A percentile compares a stretch with the other conserved stretches of the same genome.
Evolutionary conservation across 1,284 basidiomycete genomes (phyloP).

Genomic region (Ustilago curta): DNA sequence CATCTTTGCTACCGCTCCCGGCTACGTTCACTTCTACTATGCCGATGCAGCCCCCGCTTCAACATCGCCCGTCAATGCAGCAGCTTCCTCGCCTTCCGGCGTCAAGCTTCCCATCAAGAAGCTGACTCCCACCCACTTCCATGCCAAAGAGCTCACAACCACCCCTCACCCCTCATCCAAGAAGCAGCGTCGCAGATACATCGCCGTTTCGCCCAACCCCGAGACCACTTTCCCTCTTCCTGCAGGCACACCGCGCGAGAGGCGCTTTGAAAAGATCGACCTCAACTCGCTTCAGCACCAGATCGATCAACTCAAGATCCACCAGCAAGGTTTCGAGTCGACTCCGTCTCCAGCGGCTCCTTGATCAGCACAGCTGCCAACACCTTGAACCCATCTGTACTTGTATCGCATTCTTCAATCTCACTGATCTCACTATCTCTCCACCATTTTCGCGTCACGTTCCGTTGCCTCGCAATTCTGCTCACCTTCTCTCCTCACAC

Average conservation of each 20-base stretch:
- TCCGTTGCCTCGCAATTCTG: background rate
- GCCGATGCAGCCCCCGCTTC: slow-evolving; percentile 20
- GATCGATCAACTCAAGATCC: slow-evolving; percentile 51
- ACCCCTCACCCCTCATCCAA: slow-evolving; percentile 60
- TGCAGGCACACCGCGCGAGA: slow-evolving; percentile 44
- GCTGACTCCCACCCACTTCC: slow-evolving; percentile 28
- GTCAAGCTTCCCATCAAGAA: slow-evolving; percentile 49
- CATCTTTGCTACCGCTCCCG: slow-evolving; percentile 64
- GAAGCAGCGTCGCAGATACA: slow-evolving; percentile 60
- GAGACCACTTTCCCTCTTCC: slow-evolving; percentile 49
- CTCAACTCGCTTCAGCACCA: slow-evolving; percentile 54
- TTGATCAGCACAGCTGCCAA: background rate
- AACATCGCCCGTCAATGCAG: slow-evolving; percentile 4
- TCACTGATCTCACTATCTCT: background rate
- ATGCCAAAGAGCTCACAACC: slow-evolving; percentile 39
- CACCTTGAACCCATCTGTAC: slow-evolving; percentile 22
- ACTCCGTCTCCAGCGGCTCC: slow-evolving; percentile 11
- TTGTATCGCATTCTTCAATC: slow-evolving; percentile 22
- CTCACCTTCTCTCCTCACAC: background rate
- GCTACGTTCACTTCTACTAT: slow-evolving; percentile 67
- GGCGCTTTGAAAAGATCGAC: slow-evolving; percentile 64
- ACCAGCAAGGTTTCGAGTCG: slow-evolving; percentile 31
- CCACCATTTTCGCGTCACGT: background rate
- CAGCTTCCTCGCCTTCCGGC: slow-evolving; percentile 25
- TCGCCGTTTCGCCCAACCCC: slow-evolving; percentile 61